Evolutionary conservation across 2,329 filamentous ascomycete species (phyloP), one percentile per base, ranked within the genome.

Genomic region (Chrysosporium keratinophilum): DNA sequence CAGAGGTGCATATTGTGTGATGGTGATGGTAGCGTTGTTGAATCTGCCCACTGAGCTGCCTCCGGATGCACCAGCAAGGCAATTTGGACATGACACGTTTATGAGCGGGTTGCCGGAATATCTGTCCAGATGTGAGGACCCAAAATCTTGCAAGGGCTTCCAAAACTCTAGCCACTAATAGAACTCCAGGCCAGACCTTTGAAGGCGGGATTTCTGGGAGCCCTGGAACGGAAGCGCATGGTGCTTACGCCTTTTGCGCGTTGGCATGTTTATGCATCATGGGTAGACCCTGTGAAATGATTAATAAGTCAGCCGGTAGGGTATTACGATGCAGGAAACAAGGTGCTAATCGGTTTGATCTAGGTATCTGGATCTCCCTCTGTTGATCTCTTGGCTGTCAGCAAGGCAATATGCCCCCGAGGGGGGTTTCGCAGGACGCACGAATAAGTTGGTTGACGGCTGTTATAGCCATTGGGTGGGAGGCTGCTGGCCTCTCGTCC

Each of bases 381-480:
- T 82, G 50, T 78, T 98, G 52, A 78, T 93, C 46, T 82, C 84
- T 56, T 98, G 93, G 89, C 80, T 98, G 39, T 91, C 88, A 6
- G 83, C 87, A 43, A 84, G 89, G 56, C 93, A 98, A 69, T 87
- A 91, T 67, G 82, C 83, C 31, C 93, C 91, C 2, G 93, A 97
- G 69, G 90, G 90, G 59, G 93, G 93, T 35, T 90, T 95, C 65
- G 86, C 88, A 40, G 93, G 93, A 57, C 85, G 93, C 61, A 95
- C 91, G 28, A 97, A 97, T 76, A 98, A 98, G 73, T 78, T 98
- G 33, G 93, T 97, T 33, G 93, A 98, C 69, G 93, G 91, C 44
- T 98, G 93, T 73, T 98, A 98, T 74, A 95, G 88, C 67, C 91
- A 96, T 71, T 98, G 93, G 93, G 85, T 95, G 34, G 93, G 93